Base-by-base conservation (phyloP, 192 early-diverging fungal species). In the Backusella circina region DNA sequence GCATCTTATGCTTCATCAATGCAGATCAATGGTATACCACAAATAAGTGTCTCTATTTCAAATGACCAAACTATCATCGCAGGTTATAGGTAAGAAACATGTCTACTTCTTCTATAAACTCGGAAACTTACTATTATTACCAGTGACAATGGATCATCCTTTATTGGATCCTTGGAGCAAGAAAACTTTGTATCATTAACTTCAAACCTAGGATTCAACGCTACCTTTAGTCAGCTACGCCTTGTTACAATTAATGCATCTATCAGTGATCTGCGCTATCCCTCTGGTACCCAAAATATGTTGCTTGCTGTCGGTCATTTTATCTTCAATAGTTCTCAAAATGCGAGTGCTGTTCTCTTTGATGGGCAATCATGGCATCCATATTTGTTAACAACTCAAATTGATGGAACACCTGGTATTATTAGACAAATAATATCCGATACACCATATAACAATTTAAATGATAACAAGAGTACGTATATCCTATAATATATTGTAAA, bases 331-430 rank as follows among this genome's bases (percentile, higher is more conserved):
- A 65, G 67, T 26, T 75, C 65, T 61, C 84, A 85, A 44, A 81
- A 84, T 54, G 78, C 74, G 0, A 80, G 76, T 26, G 71, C 81
- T 1, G 88, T 82, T 8, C 80, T 89, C 21, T 89, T 79, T 70
- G 86, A 89, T 76, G 88, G 88, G 4, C 50, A 76, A 16, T 50
- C 65, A 16, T 86, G 83, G 76, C 83, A 77, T 72, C 88, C 88
- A 0, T 87, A 78, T 57, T 21, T 78, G 15, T 26, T 86, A 12
- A 72, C 81, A 33, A 75, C 83, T 21, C 80, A 82, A 10, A 51
- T 78, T 5, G 81, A 78, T 39, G 77, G 79, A 32, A 28, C 13
- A 21, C 67, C 77, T 5, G 84, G 78, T 7, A 65, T 10, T 0
- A 75, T 84, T 26, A 26, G 67, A 41, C 38, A 39, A n/a, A 67